phyloP scores from a whole-genome alignment of 2,329 filamentous ascomycete species.

The Trichoderma sp. region DNA sequence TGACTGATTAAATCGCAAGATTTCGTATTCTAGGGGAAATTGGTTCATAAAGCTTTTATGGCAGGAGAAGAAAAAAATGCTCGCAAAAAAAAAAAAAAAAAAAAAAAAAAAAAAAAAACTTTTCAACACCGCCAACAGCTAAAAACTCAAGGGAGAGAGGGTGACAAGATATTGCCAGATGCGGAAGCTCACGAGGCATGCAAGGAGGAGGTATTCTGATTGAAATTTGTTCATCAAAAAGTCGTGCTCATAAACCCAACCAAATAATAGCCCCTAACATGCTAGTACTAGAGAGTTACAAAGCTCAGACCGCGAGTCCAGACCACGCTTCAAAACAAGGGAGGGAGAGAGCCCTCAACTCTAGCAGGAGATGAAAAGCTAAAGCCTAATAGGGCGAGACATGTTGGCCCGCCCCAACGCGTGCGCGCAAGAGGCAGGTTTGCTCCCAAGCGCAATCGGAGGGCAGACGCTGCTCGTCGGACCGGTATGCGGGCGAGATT shows the following conservation, averaged over 20 bases:
- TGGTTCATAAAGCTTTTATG: neutral
- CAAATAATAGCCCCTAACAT: neutral
- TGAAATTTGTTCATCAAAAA: constrained; percentile 9
- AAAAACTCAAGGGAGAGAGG: neutral
- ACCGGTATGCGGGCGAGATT: constrained; percentile 8
- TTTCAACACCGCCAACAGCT: neutral
- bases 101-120: neutral
- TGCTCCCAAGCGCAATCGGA: neutral
- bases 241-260: neutral
- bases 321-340: neutral
- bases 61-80: too few relatives aligned
- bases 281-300: neutral
- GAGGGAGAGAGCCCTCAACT: neutral
- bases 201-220: constrained; percentile 2
- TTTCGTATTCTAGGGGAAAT: neutral
- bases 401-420: neutral
- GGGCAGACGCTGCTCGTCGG: neutral
- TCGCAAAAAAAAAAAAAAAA: too few relatives aligned
- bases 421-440: neutral
- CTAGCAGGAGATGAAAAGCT: neutral
- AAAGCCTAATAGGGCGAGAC: neutral
- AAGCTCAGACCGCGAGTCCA: neutral
- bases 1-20: neutral
- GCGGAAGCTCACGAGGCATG: constrained; percentile 17
- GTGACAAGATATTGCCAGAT: neutral